Conservation (phyloP, 176 grass and related monocot genomes). For the Guadua angustifolia region DNA sequence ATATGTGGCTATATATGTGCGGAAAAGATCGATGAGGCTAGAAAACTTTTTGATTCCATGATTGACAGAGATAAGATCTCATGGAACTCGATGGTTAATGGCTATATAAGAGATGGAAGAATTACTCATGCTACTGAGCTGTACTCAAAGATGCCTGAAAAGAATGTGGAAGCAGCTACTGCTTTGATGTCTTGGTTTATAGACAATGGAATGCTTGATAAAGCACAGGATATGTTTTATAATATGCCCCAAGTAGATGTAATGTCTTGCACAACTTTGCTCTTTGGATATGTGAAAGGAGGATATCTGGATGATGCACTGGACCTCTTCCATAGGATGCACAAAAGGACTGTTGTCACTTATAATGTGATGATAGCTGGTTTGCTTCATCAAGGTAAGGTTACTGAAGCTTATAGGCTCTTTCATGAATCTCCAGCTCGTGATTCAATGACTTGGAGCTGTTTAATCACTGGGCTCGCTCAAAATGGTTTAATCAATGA, state of each 20-base stretch:
- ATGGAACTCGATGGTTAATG: conserved; percentile 66
- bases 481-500: conserved; percentile 60
- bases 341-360: conserved; percentile 50
- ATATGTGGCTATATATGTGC: conserved; percentile 55
- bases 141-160: conserved; percentile 66
- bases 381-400: conserved; percentile 59
- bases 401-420: conserved; percentile 67
- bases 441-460: conserved; percentile 61
- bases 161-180: conserved; percentile 61
- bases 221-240: conserved; percentile 61
- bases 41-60: conserved; percentile 60
- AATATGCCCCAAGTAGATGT: conserved; percentile 53
- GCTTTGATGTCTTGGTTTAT: conserved; percentile 64
- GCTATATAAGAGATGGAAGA: conserved; percentile 63
- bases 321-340: conserved; percentile 61
- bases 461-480: conserved; percentile 57
- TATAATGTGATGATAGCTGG: conserved; percentile 74
- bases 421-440: conserved; percentile 54
- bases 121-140: conserved; percentile 55
- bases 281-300: conserved; percentile 76
- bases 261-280: conserved; percentile 58
- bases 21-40: conserved; percentile 54
- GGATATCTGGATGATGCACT: conserved; percentile 55
- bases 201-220: conserved; percentile 60
- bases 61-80: conserved; percentile 58